Conservation (phyloP, 2,329 filamentous ascomycete species). For the Blastomyces emzantsi region DNA sequence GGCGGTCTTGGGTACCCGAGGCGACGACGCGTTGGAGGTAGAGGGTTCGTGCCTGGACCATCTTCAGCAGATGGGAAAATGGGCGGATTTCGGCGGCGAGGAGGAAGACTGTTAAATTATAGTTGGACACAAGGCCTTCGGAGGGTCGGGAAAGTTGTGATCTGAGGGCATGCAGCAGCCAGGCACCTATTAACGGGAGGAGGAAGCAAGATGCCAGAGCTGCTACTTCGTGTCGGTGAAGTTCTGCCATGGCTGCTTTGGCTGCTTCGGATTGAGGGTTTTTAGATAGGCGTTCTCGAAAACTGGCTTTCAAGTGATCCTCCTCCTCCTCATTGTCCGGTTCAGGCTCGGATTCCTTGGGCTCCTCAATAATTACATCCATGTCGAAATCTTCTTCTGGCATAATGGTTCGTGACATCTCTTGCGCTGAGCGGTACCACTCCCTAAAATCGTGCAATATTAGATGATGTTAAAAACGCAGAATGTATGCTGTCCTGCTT, state of each 20-base stretch:
- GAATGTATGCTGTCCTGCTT: constrained; percentile 23
- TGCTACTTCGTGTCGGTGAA: constrained; percentile 64
- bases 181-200: constrained; percentile 70
- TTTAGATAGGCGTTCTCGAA: constrained; percentile 10
- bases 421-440: constrained; percentile 66
- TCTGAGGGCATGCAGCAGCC: constrained; percentile 71
- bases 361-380: constrained; percentile 25
- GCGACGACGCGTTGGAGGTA: constrained; percentile 66
- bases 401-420: constrained; percentile 40
- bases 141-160: constrained; percentile 72
- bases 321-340: constrained; percentile 18
- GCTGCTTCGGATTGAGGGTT: constrained; percentile 17
- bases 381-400: constrained; percentile 17
- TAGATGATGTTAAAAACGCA: constrained; percentile 7
- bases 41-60: constrained; percentile 69
- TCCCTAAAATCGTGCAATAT: constrained; percentile 40
- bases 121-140: constrained; percentile 81
- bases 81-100: constrained; percentile 80
- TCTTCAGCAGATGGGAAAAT: constrained; percentile 67
- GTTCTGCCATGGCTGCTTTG: constrained; percentile 47
- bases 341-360: constrained; percentile 25
- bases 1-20: constrained; percentile 24
- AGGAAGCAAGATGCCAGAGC: constrained; percentile 72
- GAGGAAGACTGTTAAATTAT: constrained; percentile 85
- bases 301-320: constrained; percentile 15